phyloP scores from a whole-genome alignment of 1,139 yeast species.

The Meyerozyma guilliermondii region DNA sequence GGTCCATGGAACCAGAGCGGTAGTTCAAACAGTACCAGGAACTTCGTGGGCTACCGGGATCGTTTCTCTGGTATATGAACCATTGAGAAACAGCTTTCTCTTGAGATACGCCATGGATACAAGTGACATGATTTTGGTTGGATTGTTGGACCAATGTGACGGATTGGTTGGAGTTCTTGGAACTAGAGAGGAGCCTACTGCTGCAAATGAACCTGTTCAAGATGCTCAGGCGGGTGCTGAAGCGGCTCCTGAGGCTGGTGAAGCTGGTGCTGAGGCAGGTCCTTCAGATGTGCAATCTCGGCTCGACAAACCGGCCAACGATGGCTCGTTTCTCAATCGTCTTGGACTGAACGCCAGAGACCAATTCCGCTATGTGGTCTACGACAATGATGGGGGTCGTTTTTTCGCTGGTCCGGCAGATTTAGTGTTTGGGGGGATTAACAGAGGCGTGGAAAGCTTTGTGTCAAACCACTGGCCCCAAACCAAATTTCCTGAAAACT shows the following conservation, averaged over 20 bases:
- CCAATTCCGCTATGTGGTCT: not conserved
- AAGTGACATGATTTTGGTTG: not conserved
- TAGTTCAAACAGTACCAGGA: not conserved
- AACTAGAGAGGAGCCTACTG: not conserved
- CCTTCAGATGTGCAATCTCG: not conserved
- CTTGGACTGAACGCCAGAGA: not conserved
- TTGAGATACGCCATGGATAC: constrained; percentile 1
- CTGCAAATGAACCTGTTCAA: not conserved
- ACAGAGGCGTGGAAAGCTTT: constrained; percentile 1
- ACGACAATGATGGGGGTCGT: not conserved
- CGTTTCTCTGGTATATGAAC: constrained; percentile 1
- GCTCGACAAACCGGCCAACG: not conserved
- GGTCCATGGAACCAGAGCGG: not conserved
- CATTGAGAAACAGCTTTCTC: not conserved
- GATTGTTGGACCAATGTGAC: not conserved
- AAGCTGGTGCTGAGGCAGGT: not conserved
- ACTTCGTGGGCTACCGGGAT: not conserved
- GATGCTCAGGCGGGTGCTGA: too few relatives aligned
- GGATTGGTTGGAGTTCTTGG: not conserved
- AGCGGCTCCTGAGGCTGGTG: too few relatives aligned
- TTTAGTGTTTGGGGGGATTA: constrained; percentile 1
- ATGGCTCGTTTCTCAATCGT: not conserved
- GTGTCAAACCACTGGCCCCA: constrained; percentile 2
- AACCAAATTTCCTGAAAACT: not conserved
- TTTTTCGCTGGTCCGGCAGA: not conserved